phyloP scores from a whole-genome alignment of 306 rosid genomes.

The Neltuma alba region DNA sequence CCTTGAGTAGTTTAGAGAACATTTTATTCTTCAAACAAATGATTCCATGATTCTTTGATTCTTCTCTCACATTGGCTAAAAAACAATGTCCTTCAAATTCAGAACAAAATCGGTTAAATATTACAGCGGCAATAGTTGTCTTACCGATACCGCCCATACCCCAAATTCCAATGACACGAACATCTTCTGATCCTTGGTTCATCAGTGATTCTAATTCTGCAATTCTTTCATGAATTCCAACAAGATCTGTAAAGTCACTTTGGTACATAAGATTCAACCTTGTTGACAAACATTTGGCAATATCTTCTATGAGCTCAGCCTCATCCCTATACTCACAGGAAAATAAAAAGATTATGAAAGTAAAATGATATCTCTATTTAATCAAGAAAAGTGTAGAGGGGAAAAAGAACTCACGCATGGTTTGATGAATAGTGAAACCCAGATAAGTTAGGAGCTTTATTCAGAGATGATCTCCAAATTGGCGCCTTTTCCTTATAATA shows the following conservation, averaged over 20 bases:
- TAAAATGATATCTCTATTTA: neutral
- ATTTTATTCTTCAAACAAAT: constrained; percentile 29
- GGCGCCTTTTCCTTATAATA: neutral
- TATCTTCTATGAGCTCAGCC: constrained; percentile 32
- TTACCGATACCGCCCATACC: constrained; percentile 36
- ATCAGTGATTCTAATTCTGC: constrained; percentile 23
- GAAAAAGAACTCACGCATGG: constrained; percentile 1
- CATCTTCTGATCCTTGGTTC: constrained; percentile 22
- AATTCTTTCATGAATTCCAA: constrained; percentile 35
- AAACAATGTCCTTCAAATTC: constrained; percentile 38
- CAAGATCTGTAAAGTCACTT: constrained; percentile 29
- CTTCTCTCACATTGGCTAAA: constrained; percentile 36
- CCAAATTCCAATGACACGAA: constrained; percentile 38
- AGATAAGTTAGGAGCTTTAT: constrained; percentile 1
- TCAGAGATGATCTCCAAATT: constrained; percentile 9
- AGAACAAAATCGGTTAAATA: constrained; percentile 22
- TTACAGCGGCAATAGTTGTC: constrained; percentile 13
- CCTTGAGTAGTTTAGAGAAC: constrained; percentile 28
- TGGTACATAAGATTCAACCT: constrained; percentile 35
- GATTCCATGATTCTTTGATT: constrained; percentile 33
- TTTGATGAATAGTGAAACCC: constrained; percentile 21
- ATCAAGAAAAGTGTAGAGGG: too few relatives aligned
- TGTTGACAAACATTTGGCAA: constrained; percentile 27
- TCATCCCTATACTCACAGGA: constrained; percentile 30
- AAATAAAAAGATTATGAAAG: neutral